phyloP scores from a whole-genome alignment of 163 green algal genomes.

The Volvox carteri region DNA sequence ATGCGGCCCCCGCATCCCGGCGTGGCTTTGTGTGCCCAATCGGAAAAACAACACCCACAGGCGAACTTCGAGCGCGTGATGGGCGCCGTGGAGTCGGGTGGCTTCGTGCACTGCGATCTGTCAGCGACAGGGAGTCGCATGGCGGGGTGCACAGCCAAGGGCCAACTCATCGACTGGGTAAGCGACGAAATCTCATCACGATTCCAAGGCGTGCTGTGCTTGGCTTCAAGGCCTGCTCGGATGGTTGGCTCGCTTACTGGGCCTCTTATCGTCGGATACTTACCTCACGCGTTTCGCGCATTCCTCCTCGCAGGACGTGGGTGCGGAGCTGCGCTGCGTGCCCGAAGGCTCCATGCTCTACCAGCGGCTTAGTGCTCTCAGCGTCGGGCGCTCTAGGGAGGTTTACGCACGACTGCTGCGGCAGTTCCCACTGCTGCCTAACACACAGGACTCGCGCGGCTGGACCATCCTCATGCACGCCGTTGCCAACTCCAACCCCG shows the following conservation, averaged over 20 bases:
- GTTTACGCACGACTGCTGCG: conserved; percentile 56
- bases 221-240: too few relatives aligned
- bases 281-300: too few relatives aligned
- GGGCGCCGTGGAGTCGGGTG: conserved; percentile 58
- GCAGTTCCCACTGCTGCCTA: conserved; percentile 60
- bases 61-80: conserved; percentile 59
- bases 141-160: conserved; percentile 61
- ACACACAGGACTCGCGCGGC: conserved; percentile 62
- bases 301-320: conserved; percentile 38
- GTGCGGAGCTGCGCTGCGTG: conserved; percentile 59
- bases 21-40: too few relatives aligned
- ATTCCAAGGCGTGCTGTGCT: too few relatives aligned
- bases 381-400: conserved; percentile 29
- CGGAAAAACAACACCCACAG: neutral
- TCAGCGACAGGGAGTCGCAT: conserved; percentile 59
- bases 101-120: conserved; percentile 68
- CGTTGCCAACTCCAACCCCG: conserved; percentile 60
- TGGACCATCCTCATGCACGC: conserved; percentile 71
- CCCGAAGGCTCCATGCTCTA: conserved; percentile 67
- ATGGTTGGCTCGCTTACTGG: too few relatives aligned
- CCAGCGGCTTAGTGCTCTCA: conserved; percentile 59
- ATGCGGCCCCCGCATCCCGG: too few relatives aligned
- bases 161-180: conserved; percentile 59
- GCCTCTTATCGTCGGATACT: too few relatives aligned
- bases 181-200: too few relatives aligned